Evolutionary conservation across 2,329 filamentous ascomycete species (phyloP).

Genomic region (Aaosphaeria pasadenensis): DNA sequence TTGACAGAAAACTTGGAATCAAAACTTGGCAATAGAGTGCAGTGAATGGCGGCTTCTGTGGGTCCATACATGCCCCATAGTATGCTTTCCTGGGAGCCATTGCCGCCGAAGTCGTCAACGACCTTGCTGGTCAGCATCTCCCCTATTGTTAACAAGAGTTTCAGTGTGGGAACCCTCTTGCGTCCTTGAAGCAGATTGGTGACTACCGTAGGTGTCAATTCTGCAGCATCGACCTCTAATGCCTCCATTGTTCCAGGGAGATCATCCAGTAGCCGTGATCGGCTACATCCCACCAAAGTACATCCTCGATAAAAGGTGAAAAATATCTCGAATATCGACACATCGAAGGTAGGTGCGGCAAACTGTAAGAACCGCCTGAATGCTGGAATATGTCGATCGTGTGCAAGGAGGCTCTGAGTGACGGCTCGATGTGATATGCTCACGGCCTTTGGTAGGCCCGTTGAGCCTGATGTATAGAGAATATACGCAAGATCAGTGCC

Average conservation of each 20-base stretch:
- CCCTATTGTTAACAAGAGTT: conserved; percentile 78
- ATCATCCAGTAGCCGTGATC: conserved; percentile 70
- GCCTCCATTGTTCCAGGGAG: conserved; percentile 64
- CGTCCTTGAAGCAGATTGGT: conserved; percentile 71
- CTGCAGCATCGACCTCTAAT: conserved; percentile 75
- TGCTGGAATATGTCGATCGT: conserved; percentile 70
- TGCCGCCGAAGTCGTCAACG: conserved; percentile 73
- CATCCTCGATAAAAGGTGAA: conserved; percentile 73
- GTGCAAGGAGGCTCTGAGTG: conserved; percentile 78
- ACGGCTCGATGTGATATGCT: conserved; percentile 75
- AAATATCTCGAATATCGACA: conserved; percentile 93
- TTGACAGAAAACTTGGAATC: conserved; percentile 54
- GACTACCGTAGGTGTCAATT: conserved; percentile 85
- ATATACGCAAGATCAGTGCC: conserved; percentile 67
- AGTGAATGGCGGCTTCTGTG: conserved; percentile 89
- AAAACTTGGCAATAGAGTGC: conserved; percentile 69
- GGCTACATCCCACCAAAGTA: conserved; percentile 70
- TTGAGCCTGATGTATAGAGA: conserved; percentile 92
- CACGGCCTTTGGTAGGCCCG: conserved; percentile 85
- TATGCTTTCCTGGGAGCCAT: conserved; percentile 54
- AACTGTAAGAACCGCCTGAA: conserved; percentile 87
- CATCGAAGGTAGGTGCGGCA: conserved; percentile 88
- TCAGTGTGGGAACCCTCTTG: conserved; percentile 63
- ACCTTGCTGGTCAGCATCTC: conserved; percentile 85
- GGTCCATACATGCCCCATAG: conserved; percentile 94